phyloP scores from a whole-genome alignment of 2,329 filamentous ascomycete species.

The Colletotrichum limetticola region DNA sequence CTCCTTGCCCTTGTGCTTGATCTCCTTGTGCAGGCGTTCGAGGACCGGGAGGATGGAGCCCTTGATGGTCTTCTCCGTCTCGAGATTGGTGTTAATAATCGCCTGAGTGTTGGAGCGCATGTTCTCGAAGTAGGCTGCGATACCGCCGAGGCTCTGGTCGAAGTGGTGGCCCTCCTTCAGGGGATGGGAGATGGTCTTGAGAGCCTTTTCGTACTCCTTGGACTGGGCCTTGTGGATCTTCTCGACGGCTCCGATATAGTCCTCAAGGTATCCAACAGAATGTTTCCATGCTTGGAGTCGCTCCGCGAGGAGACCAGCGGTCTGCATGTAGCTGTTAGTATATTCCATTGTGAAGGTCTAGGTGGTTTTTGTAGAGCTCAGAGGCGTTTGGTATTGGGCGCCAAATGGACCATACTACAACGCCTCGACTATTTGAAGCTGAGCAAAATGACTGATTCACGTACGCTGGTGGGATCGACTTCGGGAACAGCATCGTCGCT shows the following conservation, averaged over 20 bases:
- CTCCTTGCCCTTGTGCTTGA: conserved; percentile 97
- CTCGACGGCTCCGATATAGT: conserved; percentile 86
- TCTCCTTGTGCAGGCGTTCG: conserved; percentile 91
- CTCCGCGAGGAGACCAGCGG: conserved; percentile 84
- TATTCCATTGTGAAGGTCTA: background rate
- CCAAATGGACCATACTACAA: background rate
- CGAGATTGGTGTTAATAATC: conserved; percentile 86
- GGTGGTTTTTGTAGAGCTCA: background rate
- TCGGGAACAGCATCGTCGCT: conserved; percentile 69
- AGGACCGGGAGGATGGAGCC: conserved; percentile 87
- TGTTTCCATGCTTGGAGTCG: conserved; percentile 96
- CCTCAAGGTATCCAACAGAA: conserved; percentile 88
- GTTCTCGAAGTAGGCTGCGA: conserved; percentile 93
- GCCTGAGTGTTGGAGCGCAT: conserved; percentile 92
- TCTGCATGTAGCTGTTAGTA: conserved; percentile 55
- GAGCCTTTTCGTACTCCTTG: conserved; percentile 94
- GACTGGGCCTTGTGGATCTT: conserved; percentile 86
- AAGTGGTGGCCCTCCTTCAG: conserved; percentile 94
- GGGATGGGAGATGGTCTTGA: conserved; percentile 90
- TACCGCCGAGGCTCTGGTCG: conserved; percentile 85
- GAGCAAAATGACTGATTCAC: conserved; percentile 41
- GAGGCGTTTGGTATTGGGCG: background rate
- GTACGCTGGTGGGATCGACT: conserved; percentile 67
- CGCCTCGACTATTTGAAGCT: background rate
- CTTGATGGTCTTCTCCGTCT: conserved; percentile 92